Base-by-base conservation (phyloP, 225 moss, liverwort and hornwort genomes). In the Physcomitrellopsis africana region DNA sequence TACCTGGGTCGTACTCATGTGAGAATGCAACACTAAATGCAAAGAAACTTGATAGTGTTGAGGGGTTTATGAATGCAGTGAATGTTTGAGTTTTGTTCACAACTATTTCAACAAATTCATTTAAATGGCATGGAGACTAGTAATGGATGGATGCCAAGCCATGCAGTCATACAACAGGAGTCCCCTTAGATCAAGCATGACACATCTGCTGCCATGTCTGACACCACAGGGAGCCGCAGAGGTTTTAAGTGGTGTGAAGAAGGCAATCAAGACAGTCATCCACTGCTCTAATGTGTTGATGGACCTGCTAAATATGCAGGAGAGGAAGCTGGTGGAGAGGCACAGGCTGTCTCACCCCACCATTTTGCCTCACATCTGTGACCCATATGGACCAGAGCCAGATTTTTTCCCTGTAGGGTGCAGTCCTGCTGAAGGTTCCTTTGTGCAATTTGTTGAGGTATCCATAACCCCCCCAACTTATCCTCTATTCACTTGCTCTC, bases 361-460 rank as follows among this genome's bases (percentile, higher is more conserved):
- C 63, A 42, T 81, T 10, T 65, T 92, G 23, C 90, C 90, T 42
- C 78, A 65, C 23, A 78, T 92, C 51, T 92, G 92, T 79, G 92
- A 92, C 74, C 92, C 92, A 12, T 92, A 88, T 18, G 92, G 92
- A 48, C 84, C 90, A 26, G 81, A 84, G 53, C 90, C 92, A 13
- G 70, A 42, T 5, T 92, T 77, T 69, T 76, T 66, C 48, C 90
- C 87, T 63, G 57, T 58, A 24, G 64, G 63, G 9, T 92, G 92
- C 54, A 59, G 68, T 58, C 65, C 67, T 11, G 81, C 54, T 0
- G 87, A 88, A 48, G 84, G 86, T 67, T 67, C 83, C n/a, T 92
- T 92, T 61, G 55, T 77, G 8, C 76, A 78, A 41, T 90, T 92
- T 51, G 79, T 72, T 49, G 82, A 81, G 70, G 92, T 89, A 48